Conservation (phyloP, 352 stramenopile genomes). For the Phytophthora ramorum region DNA sequence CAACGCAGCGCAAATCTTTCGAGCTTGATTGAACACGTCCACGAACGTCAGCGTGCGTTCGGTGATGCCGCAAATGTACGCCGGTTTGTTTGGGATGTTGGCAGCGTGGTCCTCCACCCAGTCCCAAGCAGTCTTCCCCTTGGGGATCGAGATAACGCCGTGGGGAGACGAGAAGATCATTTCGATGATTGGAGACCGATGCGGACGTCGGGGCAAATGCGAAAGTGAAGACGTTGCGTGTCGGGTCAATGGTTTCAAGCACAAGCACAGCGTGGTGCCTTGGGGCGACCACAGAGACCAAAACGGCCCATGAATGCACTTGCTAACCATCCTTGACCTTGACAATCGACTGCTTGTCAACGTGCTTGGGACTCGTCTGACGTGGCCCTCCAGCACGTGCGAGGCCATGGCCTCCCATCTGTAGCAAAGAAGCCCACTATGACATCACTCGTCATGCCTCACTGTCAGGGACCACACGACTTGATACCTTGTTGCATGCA, state of each 20-base stretch:
- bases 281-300: constrained; percentile 4
- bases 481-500: constrained; percentile 3
- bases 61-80: constrained; percentile 51
- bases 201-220: constrained; percentile 14
- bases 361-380: constrained; percentile 26
- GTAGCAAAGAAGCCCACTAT: constrained; percentile 4
- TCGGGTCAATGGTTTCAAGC: background rate
- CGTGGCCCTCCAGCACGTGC: too few relatives aligned
- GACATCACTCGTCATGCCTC: constrained; percentile 12
- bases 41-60: constrained; percentile 49
- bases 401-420: too few relatives aligned
- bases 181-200: background rate
- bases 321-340: constrained; percentile 11
- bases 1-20: constrained; percentile 45
- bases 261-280: constrained; percentile 11
- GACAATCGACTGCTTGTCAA: constrained; percentile 32
- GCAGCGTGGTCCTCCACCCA: constrained; percentile 45
- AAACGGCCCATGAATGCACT: background rate
- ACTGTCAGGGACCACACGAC: too few relatives aligned
- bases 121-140: constrained; percentile 47
- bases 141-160: constrained; percentile 31
- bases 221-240: constrained; percentile 26
- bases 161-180: constrained; percentile 58
- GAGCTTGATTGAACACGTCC: constrained; percentile 38
- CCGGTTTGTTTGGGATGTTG: constrained; percentile 37